Base-by-base conservation (phyloP, 106 monocot species). In the Dendrobium officinale region DNA sequence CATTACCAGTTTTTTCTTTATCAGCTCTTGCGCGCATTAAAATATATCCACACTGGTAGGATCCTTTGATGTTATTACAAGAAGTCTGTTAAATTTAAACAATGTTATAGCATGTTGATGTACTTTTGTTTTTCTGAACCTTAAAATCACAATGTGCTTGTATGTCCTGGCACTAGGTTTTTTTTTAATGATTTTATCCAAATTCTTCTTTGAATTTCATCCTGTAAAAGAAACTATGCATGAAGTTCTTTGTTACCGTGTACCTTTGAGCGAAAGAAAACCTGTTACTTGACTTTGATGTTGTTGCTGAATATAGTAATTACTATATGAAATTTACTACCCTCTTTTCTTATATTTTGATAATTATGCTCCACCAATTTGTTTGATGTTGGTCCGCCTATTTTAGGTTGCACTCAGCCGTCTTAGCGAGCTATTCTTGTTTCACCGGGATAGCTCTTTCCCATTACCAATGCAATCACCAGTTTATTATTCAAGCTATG, bases 1-100 rank as follows among this genome's bases (percentile, higher is more conserved):
- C 86, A 87, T 81, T 67, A 83, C 37, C 86, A 87, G 78, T 87
- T 87, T 77, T 87, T 87, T 75, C 83, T 87, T 27, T 87, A 87
- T 54, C 86, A 87, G 77, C 75, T 87, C 45, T 77, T 87, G 1
- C 79, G 86, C 4, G 83, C 86, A 33, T 73, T 87, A 80, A 87
- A 87, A 43, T 87, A 83, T 56, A 87, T 87, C 33, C 86, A 87
- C 80, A 80, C 86, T n/a, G 86, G 86, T 87, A 42, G 1, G 45
- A 44, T 77, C 27, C 41, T 64, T 47, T 45, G 70, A 41, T 77
- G 4, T 2, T 47, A n/a, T 41, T 19, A 20, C n/a, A 24, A 67
- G 24, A 75, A 45, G 45, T 45, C 75, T n/a, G 22, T 47, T 9
- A 40, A 75, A 47, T 44, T 70, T 70, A 11, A 31, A 70, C 37